Base-by-base conservation (phyloP, 1,139 yeast species). In the Suhomyces wounanorum region DNA sequence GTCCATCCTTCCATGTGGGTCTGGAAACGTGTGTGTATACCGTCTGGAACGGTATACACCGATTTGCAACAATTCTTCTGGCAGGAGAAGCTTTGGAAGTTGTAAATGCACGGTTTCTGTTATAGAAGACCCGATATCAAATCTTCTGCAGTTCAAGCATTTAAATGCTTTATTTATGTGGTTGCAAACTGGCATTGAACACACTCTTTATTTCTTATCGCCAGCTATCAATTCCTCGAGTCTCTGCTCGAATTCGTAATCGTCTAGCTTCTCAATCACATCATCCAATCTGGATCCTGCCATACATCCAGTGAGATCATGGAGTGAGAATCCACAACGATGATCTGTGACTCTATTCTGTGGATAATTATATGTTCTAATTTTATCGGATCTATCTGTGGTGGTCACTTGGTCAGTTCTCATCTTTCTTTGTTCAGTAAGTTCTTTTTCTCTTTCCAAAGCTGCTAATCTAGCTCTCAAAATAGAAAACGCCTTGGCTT, bases 331-430 rank as follows among this genome's bases (percentile, higher is more conserved):
- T 3, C 92, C 90, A 64, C 97, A 90, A 48, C 99, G 75, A 64
- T 94, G 99, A 63, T 94, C 99, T 0, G 98, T 92, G 49, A 94
- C 82, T 60, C 99, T 77, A 64, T 91, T 91, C 62, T 94, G 98
- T 6, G 96, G 92, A 59, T 80, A 92, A 63, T 94, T 94, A 66
- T 94, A 94, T 0, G 99, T 95, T 57, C 99, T 74, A 55, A 94
- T 87, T 69, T 94, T 94, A 64, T 95, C 99, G 2, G 96, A 85
- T 53, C 99, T 76, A 63, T 90, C 96, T 1, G 96, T 90, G 1
- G 95, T 79, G 1, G 91, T 78, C 3, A 94, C 98, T 65, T 92
- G 98, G 48, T 85, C 89, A 1, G 87, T 83, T 52, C 99, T 74
- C 52, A 85, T 78, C 49, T 78, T 78, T 45, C 86, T 75, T 61